Percentiles rank a stretch among this genome's conserved stretches.
phyloP scores from a whole-genome alignment of 805 yeast genomes.

The Spathaspora arborariae region DNA sequence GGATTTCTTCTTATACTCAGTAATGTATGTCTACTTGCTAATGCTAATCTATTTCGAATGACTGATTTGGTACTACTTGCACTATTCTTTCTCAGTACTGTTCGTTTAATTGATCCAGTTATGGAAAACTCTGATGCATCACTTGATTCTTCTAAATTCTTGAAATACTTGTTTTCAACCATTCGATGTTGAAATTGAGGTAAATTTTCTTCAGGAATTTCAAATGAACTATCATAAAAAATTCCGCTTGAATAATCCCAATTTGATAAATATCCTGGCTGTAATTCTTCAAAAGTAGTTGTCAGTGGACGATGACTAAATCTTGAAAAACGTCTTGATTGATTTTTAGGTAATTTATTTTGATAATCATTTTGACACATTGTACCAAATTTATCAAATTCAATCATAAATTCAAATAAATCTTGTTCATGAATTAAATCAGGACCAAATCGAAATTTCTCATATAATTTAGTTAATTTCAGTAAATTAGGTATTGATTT shows the following conservation, averaged over 20 bases:
- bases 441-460: constrained; percentile 64
- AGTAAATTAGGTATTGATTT: constrained; percentile 11
- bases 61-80: constrained; percentile 13
- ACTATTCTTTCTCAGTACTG: constrained; percentile 1
- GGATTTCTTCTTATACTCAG: neutral
- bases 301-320: neutral
- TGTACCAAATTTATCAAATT: constrained; percentile 16
- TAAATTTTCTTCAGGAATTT: neutral
- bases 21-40: constrained; percentile 6
- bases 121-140: neutral
- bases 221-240: constrained; percentile 1
- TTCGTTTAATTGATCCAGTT: neutral
- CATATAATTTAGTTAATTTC: constrained; percentile 50
- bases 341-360: constrained; percentile 5
- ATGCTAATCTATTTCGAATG: constrained; percentile 13
- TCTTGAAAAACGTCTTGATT: constrained; percentile 1
- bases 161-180: constrained; percentile 7
- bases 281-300: neutral
- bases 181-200: constrained; percentile 8
- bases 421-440: constrained; percentile 53
- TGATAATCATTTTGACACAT: constrained; percentile 16
- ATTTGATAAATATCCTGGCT: neutral
- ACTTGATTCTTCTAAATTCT: neutral
- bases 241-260: constrained; percentile 1
- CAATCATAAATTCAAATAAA: constrained; percentile 55